Evolutionary conservation across 2,329 filamentous ascomycete species (phyloP), one percentile per base, ranked within the genome.

Genomic region (Didymella keratinophila): DNA sequence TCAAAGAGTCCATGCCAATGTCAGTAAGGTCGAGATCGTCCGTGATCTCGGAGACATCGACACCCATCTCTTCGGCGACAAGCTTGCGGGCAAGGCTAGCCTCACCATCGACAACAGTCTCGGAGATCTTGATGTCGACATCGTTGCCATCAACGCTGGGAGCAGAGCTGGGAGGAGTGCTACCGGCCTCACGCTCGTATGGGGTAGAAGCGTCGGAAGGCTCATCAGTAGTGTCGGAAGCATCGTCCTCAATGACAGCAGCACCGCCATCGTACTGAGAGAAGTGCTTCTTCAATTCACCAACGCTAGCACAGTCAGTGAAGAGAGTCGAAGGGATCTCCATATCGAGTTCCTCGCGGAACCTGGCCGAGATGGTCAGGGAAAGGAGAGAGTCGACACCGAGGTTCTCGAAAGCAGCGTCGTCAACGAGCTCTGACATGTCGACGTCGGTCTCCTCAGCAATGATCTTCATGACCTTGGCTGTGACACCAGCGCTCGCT

Each of bases 371-470:
- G 63, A 87, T 85, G 27, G 84, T 87, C 56, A 87, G 70, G 1
- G 85, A 86, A 62, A 87, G 81, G 18, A 87, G 78, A 8, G 85
- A 87, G 72, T 87, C 85, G 30, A 87, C 84, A 58, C 85, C 85
- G 23, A 87, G 82, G 66, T 87, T 86, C 64, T 86, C 84, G 64
- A 87, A 87, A 48, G 84, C 83, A 51, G 85, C 81, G 52, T 85
- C 83, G 52, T 87, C 84, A 12, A 85, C 82, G 51, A 88, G 80
- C 68, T 88, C 85, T 20, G 80, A 79, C 67, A 83, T 80, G 50
- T 85, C 82, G 20, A 88, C 80, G 60, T 86, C 85, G 46, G 84
- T 85, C 73, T 91, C 89, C 36, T 83, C 81, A n/a, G 88, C 86
- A 61, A 91, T 87, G 55, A 88, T 89, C 52, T 84, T 83, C 73